Evolutionary conservation across 257 asterid species (phyloP).

Genomic region (Eustoma russellianum): DNA sequence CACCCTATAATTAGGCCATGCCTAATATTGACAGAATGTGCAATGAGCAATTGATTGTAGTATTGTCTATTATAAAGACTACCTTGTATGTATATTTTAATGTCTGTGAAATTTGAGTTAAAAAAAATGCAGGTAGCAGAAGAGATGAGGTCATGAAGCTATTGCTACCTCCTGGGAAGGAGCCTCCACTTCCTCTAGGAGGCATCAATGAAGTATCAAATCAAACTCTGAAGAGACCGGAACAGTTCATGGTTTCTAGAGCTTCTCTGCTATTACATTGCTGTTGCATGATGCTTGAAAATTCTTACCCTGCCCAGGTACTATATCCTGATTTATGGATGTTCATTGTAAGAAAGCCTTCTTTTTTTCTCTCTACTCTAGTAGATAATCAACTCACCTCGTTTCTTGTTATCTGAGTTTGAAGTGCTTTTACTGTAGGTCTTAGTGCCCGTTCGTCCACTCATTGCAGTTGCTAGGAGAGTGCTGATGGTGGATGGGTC

Average conservation of each 20-base stretch:
- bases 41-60: no score
- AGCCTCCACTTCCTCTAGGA: slow-evolving; percentile 62
- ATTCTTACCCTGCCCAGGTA: slow-evolving; percentile 74
- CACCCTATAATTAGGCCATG: no score
- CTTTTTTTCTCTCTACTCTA: no score
- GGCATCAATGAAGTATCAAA: slow-evolving; percentile 38
- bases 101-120: no score
- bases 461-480: slow-evolving; percentile 58
- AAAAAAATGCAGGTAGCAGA: no score
- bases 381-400: no score
- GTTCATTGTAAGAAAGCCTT: neutral
- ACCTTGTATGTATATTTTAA: no score
- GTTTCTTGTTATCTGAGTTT: slow-evolving; percentile 3
- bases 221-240: slow-evolving; percentile 53
- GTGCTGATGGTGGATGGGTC: slow-evolving; percentile 81
- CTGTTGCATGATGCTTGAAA: slow-evolving; percentile 64
- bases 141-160: slow-evolving; percentile 44
- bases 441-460: slow-evolving; percentile 50
- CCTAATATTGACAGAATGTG: no score
- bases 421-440: slow-evolving; percentile 36
- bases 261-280: slow-evolving; percentile 58
- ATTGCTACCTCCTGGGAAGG: slow-evolving; percentile 68
- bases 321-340: slow-evolving; percentile 11
- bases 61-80: no score
- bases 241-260: slow-evolving; percentile 59